Evolutionary conservation across 768 basidiomycete genomes (phyloP), one percentile per base, ranked within the genome.

Genomic region (Coprinopsis sp.): DNA sequence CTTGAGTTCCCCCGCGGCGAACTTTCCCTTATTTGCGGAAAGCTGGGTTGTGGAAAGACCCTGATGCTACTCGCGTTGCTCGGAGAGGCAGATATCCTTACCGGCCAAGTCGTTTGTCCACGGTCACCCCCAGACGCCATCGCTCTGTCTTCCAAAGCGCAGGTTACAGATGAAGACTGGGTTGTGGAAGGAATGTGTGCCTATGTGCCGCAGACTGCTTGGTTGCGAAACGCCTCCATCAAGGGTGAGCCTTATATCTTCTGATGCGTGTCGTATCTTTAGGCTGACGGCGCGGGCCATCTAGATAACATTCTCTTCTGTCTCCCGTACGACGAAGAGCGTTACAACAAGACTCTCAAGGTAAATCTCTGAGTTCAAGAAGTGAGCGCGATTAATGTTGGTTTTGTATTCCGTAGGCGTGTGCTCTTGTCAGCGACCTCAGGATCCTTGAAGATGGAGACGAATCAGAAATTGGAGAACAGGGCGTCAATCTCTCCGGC

Each of bases 1-100:
- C 62, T 94, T 13, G 73, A 78, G 33, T 93, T 96, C 68, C 92
- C 92, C 0, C 64, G 69, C 11, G 87, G 87, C 22, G 77, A 87
- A 62, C 70, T 95, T 21, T 84, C 87, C 1, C 72, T 96, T 13
- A 77, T 96, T 14, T 93, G 91, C 57, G 93, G 93, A 2, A 90
- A 91, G 58, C 71, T 95, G 8, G 92, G 91, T 3, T 86, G 85
- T 14, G 92, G 93, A 22, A 96, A 95, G 68, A 88, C 91, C 0
- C 67, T 96, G 6, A 61, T 95, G 25, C 66, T 95, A n/a, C 71
- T 87, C 25, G 85, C 84, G 5, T 76, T 96, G 31, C 74, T 97
- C 3, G 93, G 93, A 21, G 91, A 94, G 69, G 85, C 88, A 4
- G 91, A 94, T 64, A 54, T 94, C 12, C 66, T 96, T 7, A 68